phyloP scores from a whole-genome alignment of 805 yeast genomes.

The Wickerhamomyces xylosicus region DNA sequence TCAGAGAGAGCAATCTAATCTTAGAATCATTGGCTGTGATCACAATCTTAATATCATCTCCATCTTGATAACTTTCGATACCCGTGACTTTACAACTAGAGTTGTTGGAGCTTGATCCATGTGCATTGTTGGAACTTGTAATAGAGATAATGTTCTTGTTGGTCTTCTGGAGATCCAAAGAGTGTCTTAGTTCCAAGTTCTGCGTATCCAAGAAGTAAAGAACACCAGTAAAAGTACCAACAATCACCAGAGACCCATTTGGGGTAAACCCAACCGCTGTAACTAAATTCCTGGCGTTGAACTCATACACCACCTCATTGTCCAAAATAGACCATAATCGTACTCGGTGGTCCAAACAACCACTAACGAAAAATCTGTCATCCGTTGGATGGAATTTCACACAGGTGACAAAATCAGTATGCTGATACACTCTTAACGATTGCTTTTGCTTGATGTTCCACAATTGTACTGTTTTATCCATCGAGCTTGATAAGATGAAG shows the following conservation, averaged over 20 bases:
- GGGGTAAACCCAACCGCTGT: conserved; percentile 73
- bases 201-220: conserved; percentile 51
- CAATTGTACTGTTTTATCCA: conserved; percentile 72
- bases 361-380: conserved; percentile 78
- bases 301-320: conserved; percentile 45
- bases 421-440: conserved; percentile 55
- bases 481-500: conserved; percentile 69
- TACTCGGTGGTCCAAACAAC: conserved; percentile 66
- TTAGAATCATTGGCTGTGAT: conserved; percentile 79
- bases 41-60: conserved; percentile 32
- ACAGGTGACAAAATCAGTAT: conserved; percentile 76
- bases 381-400: conserved; percentile 77
- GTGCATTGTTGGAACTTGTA: conserved; percentile 24
- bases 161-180: conserved; percentile 34
- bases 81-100: conserved; percentile 54
- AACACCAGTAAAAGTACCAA: conserved; percentile 76
- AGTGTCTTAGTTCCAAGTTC: conserved; percentile 39
- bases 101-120: background rate
- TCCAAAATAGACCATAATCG: conserved; percentile 85
- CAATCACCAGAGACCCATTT: conserved; percentile 43
- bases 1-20: conserved; percentile 52
- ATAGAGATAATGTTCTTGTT: conserved; percentile 1
- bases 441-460: conserved; percentile 73
- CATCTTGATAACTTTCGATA: conserved; percentile 37
- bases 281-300: conserved; percentile 53